These are phyloP conservation scores for Trichosphaerium sp. DNA, from an alignment of 78 protist species.

Conservation along the genomic window DNA sequence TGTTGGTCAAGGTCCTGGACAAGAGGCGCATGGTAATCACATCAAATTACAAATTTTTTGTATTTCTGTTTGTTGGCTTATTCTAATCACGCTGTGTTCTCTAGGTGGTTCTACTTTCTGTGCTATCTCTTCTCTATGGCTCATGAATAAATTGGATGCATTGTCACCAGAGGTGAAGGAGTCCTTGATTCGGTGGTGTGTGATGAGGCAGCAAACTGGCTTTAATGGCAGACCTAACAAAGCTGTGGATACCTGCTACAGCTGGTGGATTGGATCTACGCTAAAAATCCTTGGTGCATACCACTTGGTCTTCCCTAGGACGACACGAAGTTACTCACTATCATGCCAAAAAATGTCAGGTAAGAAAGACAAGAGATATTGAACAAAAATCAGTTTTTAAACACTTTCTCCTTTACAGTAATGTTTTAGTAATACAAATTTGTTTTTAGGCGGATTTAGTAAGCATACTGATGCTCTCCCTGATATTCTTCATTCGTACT, in stretches of 20 bases:
- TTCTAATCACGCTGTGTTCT: neutral
- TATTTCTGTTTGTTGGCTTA: neutral
- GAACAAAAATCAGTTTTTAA: no score
- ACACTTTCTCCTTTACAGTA: no score
- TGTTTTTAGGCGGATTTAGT: no score
- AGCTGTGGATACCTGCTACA: constrained; percentile 90
- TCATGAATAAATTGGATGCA: constrained; percentile 31
- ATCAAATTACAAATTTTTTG: neutral
- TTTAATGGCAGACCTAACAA: constrained; percentile 92
- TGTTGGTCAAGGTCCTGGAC: constrained; percentile 55
- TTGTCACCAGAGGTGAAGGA: neutral
- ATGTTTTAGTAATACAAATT: no score
- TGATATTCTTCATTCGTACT: no score
- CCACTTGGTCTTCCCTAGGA: constrained; percentile 7
- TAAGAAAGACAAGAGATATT: no score
- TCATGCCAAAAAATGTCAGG: no score
- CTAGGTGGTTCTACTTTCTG: constrained; percentile 65
- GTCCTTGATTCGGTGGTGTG: constrained; percentile 22
- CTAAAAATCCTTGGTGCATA: constrained; percentile 15
- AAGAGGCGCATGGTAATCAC: constrained; percentile 57
- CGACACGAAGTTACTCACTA: no score
- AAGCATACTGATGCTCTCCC: no score
- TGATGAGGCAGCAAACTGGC: constrained; percentile 57
- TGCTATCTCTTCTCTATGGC: constrained; percentile 44
- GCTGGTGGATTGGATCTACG: constrained; percentile 89